phyloP scores from a whole-genome alignment of 768 basidiomycete genomes.

The Pulveroboletus sp. region DNA sequence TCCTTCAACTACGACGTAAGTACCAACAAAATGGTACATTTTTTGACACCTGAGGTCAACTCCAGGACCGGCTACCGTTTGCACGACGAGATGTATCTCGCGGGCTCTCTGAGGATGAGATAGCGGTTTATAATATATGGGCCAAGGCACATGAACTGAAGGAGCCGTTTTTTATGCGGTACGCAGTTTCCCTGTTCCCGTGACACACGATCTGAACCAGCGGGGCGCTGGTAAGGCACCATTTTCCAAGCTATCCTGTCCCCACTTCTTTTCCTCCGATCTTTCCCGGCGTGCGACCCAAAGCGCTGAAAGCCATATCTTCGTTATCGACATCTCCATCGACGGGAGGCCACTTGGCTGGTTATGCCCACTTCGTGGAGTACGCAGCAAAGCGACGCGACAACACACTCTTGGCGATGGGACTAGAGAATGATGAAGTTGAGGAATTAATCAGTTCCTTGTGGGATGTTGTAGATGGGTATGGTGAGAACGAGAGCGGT shows the following conservation, averaged over 20 bases:
- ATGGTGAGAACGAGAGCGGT: constrained; percentile 28
- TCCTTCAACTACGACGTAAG: constrained; percentile 33
- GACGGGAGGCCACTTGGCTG: constrained; percentile 41
- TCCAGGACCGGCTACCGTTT: constrained; percentile 29
- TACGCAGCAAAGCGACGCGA: constrained; percentile 39
- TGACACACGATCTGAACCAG: constrained; percentile 4
- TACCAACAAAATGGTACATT: background rate
- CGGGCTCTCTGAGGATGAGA: constrained; percentile 46
- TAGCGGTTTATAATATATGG: constrained; percentile 41
- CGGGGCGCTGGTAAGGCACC: constrained; percentile 36
- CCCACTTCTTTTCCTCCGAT: constrained; percentile 59
- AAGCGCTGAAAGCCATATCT: constrained; percentile 35
- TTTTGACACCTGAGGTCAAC: background rate
- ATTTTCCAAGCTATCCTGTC: constrained; percentile 53
- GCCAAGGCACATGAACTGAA: constrained; percentile 26
- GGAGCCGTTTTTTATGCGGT: constrained; percentile 39
- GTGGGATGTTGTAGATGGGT: constrained; percentile 56
- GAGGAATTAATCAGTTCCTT: constrained; percentile 54
- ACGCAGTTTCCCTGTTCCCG: constrained; percentile 8
- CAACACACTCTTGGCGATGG: constrained; percentile 32
- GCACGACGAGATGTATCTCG: constrained; percentile 55
- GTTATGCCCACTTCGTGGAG: constrained; percentile 53
- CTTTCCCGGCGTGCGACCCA: constrained; percentile 26
- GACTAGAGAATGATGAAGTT: constrained; percentile 55
- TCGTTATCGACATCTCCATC: constrained; percentile 43